Evolutionary conservation across 495 filamentous ascomycete genomes (phyloP).

Genomic region (Margaritispora aquatica): DNA sequence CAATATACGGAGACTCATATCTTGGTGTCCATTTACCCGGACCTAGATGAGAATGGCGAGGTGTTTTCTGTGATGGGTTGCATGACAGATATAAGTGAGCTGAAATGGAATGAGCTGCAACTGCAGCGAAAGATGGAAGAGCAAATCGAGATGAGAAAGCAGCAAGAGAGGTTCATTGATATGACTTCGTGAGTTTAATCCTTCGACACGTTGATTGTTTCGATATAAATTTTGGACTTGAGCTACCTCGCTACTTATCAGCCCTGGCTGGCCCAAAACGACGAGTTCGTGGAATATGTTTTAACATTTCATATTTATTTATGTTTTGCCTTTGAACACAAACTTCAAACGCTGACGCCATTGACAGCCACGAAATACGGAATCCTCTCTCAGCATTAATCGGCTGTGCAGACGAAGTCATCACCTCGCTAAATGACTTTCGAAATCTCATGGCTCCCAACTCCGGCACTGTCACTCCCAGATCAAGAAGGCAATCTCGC

Average conservation of each 20-base stretch:
- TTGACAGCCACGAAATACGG: constrained; percentile 47
- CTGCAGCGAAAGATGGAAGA: constrained; percentile 28
- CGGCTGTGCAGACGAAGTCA: constrained; percentile 45
- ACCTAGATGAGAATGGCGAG: constrained; percentile 23
- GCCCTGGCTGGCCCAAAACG: too few relatives aligned
- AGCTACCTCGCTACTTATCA: too few relatives aligned
- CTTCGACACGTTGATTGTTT: too few relatives aligned
- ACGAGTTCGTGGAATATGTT: too few relatives aligned
- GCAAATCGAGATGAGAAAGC: constrained; percentile 58
- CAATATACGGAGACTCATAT: constrained; percentile 22
- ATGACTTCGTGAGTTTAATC: constrained; percentile 44
- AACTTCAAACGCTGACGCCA: background rate
- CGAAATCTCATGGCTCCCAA: constrained; percentile 34
- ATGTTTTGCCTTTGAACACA: too few relatives aligned
- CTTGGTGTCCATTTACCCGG: constrained; percentile 25
- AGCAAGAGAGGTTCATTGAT: constrained; percentile 83
- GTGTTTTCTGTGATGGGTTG: constrained; percentile 26
- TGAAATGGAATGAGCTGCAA: constrained; percentile 38
- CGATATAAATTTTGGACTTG: too few relatives aligned
- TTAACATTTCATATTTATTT: too few relatives aligned
- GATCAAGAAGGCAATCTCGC: background rate
- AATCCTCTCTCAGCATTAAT: constrained; percentile 67
- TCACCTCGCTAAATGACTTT: constrained; percentile 45
- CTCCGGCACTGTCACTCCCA: background rate
- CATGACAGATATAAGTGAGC: constrained; percentile 37